Conservation (phyloP, 2,329 filamentous ascomycete species). For the Graphium sp. region DNA sequence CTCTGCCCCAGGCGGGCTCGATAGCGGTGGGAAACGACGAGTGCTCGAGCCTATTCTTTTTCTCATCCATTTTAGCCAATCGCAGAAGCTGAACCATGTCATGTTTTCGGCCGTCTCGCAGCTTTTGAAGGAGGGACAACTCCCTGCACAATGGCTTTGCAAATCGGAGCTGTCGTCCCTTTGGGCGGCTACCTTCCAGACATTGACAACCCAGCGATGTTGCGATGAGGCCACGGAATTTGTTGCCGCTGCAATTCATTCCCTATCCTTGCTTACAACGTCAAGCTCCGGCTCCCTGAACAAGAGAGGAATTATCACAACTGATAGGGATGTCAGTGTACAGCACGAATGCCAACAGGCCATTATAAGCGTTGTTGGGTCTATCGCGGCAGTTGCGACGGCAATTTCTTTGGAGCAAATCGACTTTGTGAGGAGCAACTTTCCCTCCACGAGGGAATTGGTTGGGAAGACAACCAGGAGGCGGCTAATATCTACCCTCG, state of each 20-base stretch:
- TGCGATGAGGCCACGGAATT: constrained; percentile 6
- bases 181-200: constrained; percentile 5
- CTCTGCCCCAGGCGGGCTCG: constrained; percentile 2
- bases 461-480: too few relatives aligned
- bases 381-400: too few relatives aligned
- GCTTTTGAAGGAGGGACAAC: constrained; percentile 3
- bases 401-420: too few relatives aligned
- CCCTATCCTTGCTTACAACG: too few relatives aligned
- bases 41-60: constrained; percentile 1
- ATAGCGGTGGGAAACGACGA: constrained; percentile 3
- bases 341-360: too few relatives aligned
- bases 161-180: constrained; percentile 5
- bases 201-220: neutral
- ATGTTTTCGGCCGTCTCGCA: constrained; percentile 5
- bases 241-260: constrained; percentile 4
- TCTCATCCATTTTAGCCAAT: constrained; percentile 5
- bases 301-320: too few relatives aligned
- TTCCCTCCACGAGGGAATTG: too few relatives aligned
- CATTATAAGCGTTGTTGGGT: too few relatives aligned
- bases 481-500: too few relatives aligned
- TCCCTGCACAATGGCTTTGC: constrained; percentile 6
- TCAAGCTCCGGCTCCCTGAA: too few relatives aligned
- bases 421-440: too few relatives aligned
- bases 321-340: too few relatives aligned
- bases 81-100: constrained; percentile 3